phyloP scores from a whole-genome alignment of 2,329 filamentous ascomycete genomes.

The Fusarium goolgardi region DNA sequence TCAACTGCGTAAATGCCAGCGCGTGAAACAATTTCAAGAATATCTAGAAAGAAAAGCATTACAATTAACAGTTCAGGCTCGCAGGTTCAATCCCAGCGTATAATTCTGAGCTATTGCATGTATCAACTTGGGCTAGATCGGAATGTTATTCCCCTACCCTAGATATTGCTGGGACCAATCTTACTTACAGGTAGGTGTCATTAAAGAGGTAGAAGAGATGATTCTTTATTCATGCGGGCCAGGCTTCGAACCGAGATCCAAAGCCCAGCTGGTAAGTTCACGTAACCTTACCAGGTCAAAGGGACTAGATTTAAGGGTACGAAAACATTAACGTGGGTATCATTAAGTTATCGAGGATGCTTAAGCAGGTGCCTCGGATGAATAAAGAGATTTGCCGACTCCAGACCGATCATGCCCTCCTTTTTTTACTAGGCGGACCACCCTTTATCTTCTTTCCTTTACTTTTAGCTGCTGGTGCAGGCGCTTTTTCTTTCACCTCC shows the following conservation, averaged over 20 bases:
- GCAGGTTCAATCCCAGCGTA: too few species aligned
- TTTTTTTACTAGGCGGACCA: constrained; percentile 44
- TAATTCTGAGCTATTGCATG: neutral
- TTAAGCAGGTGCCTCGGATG: constrained; percentile 33
- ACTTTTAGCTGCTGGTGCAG: constrained; percentile 19
- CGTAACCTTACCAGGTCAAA: too few species aligned
- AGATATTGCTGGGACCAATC: neutral
- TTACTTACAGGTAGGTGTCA: neutral
- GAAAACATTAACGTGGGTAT: constrained; percentile 42
- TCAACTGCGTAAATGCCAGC: too few species aligned
- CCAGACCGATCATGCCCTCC: constrained; percentile 41
- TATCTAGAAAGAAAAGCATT: too few species aligned
- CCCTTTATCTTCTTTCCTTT: constrained; percentile 39
- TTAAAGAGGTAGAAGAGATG: too few species aligned
- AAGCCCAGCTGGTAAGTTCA: too few species aligned
- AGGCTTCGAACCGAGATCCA: too few species aligned
- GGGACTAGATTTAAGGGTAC: neutral
- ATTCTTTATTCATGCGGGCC: too few species aligned
- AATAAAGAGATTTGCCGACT: constrained; percentile 31
- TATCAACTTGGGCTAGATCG: neutral
- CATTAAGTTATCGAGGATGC: constrained; percentile 38
- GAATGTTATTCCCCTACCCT: neutral
- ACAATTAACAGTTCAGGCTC: too few species aligned
- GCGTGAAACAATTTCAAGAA: too few species aligned
- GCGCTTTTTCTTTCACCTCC: constrained; percentile 34